Base-by-base conservation (phyloP, 176 grass and related monocot genomes). In the Oryza nivara region DNA sequence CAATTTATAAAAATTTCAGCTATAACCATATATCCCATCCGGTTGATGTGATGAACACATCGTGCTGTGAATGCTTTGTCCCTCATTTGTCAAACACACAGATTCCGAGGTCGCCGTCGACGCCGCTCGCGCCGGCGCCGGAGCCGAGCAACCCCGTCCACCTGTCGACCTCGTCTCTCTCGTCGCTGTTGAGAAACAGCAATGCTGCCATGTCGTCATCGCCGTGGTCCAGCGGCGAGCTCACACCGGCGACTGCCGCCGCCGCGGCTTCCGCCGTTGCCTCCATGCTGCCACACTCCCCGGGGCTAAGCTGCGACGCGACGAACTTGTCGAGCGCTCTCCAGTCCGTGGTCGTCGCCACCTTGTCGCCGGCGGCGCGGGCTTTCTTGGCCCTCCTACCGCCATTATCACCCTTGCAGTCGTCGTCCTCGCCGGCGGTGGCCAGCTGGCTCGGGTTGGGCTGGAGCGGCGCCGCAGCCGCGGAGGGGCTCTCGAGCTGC, bases 241-340 rank as follows among this genome's bases (percentile, higher is more conserved):
- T 71, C 46, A 45, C 79, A 0, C 6, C 58, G 9, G 61, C 43
- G 43, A 44, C 63, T 0, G 48, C 68, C 12, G 65, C 45, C 11
- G 5, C 46, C 19, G 28, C 16, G 23, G 48, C 11, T 9, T 78
- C 0, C 28, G 58, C 4, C 70, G 64, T 23, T 15, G 19, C 36
- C 7, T 80, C 83, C 73, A 71, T 16, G 64, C 43, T 23, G 13
- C 26, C 48, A 63, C 86, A 77, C 58, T 89, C 83, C n/a, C n/a
- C n/a, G 26, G 91, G 86, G 32, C 94, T 89, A 17, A 96, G 87
- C 81, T 96, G 94, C 3, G 94, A 91, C 64, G 94, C 94, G 17
- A 96, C 91, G 76, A 96, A 93, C 70, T 89, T 96, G 54, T 93
- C 94, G 6, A 96, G 80, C 5, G 88, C 91, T 45, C 91, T 91